Conservation (phyloP, 2,329 filamentous ascomycete genomes). For the Diaporthe aspalathi region DNA sequence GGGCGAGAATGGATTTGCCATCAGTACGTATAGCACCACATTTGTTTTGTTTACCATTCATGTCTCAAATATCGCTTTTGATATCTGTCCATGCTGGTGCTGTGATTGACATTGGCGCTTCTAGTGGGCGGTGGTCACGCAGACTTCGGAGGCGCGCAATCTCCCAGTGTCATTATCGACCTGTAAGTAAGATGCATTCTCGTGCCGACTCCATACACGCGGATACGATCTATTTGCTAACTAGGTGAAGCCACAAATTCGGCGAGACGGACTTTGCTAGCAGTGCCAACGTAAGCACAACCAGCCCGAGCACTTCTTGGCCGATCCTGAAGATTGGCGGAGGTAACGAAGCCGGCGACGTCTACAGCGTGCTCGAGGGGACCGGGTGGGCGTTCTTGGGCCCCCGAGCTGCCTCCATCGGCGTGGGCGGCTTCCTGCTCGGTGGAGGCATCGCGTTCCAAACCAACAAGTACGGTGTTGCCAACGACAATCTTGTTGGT, state of each 20-base stretch:
- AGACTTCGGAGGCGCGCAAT: conserved; percentile 35
- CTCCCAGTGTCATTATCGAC: conserved; percentile 32
- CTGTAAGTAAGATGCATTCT: conserved; percentile 18
- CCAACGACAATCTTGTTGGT: conserved; percentile 31
- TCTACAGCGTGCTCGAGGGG: conserved; percentile 30
- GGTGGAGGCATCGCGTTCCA: conserved; percentile 36
- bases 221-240: neutral
- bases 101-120: neutral
- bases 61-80: neutral
- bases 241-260: conserved; percentile 8
- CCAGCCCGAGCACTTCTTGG: conserved; percentile 29
- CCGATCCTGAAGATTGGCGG: conserved; percentile 36
- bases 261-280: conserved; percentile 21
- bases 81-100: neutral
- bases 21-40: conserved; percentile 20
- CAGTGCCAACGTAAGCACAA: conserved; percentile 18
- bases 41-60: neutral
- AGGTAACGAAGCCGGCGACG: conserved; percentile 29
- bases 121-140: conserved; percentile 34
- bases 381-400: conserved; percentile 35
- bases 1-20: conserved; percentile 33
- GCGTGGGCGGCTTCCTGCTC: conserved; percentile 32
- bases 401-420: conserved; percentile 32
- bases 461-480: conserved; percentile 27
- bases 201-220: neutral